These are phyloP conservation scores for Vitis amurensis DNA, from an alignment of 164 flowering plant genomes.

Conservation along the genomic window DNA sequence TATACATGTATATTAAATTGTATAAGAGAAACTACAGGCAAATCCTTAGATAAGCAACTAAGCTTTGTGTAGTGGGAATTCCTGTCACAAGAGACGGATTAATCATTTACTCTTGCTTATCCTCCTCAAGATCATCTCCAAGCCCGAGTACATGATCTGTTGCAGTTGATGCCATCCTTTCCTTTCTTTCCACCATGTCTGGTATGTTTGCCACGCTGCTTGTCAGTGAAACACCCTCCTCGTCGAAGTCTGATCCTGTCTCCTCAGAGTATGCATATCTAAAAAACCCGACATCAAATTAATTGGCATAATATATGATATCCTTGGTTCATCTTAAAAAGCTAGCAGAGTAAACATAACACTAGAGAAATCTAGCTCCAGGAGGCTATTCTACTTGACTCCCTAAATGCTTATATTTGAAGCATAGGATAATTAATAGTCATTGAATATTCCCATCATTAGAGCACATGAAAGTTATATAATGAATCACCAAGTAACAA, in stretches of 20 bases:
- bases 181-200: slow-evolving; percentile 32
- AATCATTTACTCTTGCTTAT: slow-evolving; percentile 36
- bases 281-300: slow-evolving; percentile 4
- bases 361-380: too few relatives aligned
- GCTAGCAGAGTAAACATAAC: too few relatives aligned
- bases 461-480: too few relatives aligned
- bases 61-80: background rate
- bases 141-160: slow-evolving; percentile 39
- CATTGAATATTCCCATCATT: too few relatives aligned
- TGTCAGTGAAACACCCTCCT: slow-evolving; percentile 15
- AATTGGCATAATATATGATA: background rate
- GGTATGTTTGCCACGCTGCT: slow-evolving; percentile 32
- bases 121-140: slow-evolving; percentile 50
- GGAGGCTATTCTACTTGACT: too few relatives aligned
- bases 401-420: too few relatives aligned
- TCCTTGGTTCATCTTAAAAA: too few relatives aligned
- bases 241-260: too few relatives aligned
- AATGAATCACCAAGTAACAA: too few relatives aligned
- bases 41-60: slow-evolving; percentile 3
- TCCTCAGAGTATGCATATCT: slow-evolving; percentile 29
- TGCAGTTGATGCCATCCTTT: slow-evolving; percentile 32
- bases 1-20: slow-evolving; percentile 3
- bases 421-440: too few relatives aligned
- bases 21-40: background rate
- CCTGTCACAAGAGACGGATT: background rate